A percentile compares a stretch with the other conserved stretches of the same genome.
Conservation (phyloP, 352 stramenopile genomes). For the Globisporangium barbulae region DNA sequence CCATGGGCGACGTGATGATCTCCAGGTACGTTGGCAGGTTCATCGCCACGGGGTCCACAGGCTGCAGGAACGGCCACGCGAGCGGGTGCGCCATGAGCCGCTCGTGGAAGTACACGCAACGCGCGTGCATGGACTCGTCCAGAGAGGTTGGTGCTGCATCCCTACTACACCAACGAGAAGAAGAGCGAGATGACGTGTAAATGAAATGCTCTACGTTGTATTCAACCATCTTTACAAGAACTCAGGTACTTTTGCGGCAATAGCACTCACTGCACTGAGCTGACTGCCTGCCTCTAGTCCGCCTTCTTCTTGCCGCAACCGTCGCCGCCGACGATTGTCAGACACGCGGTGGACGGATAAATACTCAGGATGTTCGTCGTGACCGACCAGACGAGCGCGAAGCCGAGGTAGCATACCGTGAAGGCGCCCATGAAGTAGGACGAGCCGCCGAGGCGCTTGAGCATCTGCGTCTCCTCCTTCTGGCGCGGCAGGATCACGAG, state of each 20-base stretch:
- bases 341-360: slow-evolving; percentile 47
- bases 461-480: slow-evolving; percentile 59
- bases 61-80: slow-evolving; percentile 89
- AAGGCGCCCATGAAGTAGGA: slow-evolving; percentile 45
- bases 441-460: slow-evolving; percentile 58
- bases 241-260: too few species aligned
- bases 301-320: slow-evolving; percentile 23
- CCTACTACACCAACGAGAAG: slow-evolving; percentile 7
- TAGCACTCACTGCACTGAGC: too few species aligned
- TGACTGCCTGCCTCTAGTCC: background rate
- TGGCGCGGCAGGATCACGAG: slow-evolving; percentile 57
- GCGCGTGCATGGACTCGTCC: slow-evolving; percentile 40
- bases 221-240: too few species aligned
- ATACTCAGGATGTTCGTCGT: slow-evolving; percentile 61
- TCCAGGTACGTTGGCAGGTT: slow-evolving; percentile 94
- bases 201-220: too few species aligned
- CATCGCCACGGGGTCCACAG: slow-evolving; percentile 93
- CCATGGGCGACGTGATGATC: slow-evolving; percentile 96
- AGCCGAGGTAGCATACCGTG: slow-evolving; percentile 38
- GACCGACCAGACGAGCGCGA: slow-evolving; percentile 52
- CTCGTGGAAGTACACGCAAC: slow-evolving; percentile 61
- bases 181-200: too few species aligned
- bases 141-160: slow-evolving; percentile 9
- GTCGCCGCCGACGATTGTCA: slow-evolving; percentile 49
- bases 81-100: slow-evolving; percentile 57